A percentile compares a stretch with the other conserved stretches of the same genome.
These are phyloP conservation scores for Domatiomyces catenatus DNA, from an alignment of 2,329 filamentous ascomycete species.

Conservation along the genomic window DNA sequence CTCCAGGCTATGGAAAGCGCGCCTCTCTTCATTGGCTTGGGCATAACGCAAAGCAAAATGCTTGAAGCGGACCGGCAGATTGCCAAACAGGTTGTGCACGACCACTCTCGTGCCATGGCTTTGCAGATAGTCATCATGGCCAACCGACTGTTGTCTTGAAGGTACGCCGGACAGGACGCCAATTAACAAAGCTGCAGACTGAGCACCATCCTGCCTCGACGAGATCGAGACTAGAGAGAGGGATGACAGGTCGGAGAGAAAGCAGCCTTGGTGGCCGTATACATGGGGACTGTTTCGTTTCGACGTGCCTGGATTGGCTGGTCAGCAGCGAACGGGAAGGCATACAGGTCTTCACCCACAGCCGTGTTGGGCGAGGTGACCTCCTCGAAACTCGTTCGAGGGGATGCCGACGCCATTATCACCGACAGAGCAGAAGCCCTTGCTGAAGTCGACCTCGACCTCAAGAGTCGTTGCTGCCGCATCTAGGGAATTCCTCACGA, in stretches of 20 bases:
- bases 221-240: slow-evolving; percentile 63
- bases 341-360: slow-evolving; percentile 40
- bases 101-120: slow-evolving; percentile 59
- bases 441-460: slow-evolving; percentile 56
- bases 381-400: slow-evolving; percentile 48
- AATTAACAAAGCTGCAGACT: slow-evolving; percentile 29
- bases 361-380: slow-evolving; percentile 36
- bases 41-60: slow-evolving; percentile 47
- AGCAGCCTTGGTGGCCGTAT: slow-evolving; percentile 58
- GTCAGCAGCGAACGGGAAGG: slow-evolving; percentile 3
- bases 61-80: slow-evolving; percentile 79
- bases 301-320: slow-evolving; percentile 52
- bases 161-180: background rate
- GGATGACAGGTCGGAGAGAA: slow-evolving; percentile 60
- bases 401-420: slow-evolving; percentile 72
- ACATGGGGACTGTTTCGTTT: slow-evolving; percentile 40
- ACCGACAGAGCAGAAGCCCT: slow-evolving; percentile 63
- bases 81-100: slow-evolving; percentile 72
- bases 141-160: background rate
- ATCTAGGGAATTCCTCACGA: slow-evolving; percentile 76
- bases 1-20: slow-evolving; percentile 51
- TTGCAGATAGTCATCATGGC: slow-evolving; percentile 19
- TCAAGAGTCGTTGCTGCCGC: slow-evolving; percentile 54
- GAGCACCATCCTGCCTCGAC: slow-evolving; percentile 48
- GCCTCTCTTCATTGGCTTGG: slow-evolving; percentile 38